These are phyloP conservation scores for Rhytidhysteron rufulum DNA, from an alignment of 2,329 filamentous ascomycete genomes.

Conservation along the genomic window DNA sequence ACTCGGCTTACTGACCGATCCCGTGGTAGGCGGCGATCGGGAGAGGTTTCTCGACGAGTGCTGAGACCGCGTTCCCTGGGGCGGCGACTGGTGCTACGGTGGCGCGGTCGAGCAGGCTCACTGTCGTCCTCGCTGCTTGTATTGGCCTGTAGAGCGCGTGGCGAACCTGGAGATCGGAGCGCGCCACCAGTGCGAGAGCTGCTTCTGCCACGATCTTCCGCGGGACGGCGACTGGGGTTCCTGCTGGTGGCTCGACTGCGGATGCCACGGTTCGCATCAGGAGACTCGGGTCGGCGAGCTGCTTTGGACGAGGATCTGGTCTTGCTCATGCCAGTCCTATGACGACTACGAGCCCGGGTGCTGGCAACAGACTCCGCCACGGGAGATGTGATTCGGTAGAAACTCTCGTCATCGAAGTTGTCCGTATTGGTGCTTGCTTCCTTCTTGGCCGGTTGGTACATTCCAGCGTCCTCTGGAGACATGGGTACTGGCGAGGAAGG, in stretches of 20 bases:
- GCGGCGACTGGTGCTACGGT: constrained; percentile 50
- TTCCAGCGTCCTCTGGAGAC: constrained; percentile 74
- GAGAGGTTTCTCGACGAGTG: constrained; percentile 43
- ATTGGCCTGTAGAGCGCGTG: constrained; percentile 66
- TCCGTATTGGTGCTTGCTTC: constrained; percentile 40
- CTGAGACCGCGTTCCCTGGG: constrained; percentile 43
- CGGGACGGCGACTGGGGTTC: constrained; percentile 31
- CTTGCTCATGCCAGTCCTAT: constrained; percentile 28
- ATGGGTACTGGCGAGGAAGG: constrained; percentile 91
- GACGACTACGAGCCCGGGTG: constrained; percentile 34
- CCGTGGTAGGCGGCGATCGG: constrained; percentile 37
- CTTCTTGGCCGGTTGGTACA: constrained; percentile 45
- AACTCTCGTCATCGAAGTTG: constrained; percentile 45
- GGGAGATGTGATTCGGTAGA: constrained; percentile 42
- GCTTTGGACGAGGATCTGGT: constrained; percentile 34
- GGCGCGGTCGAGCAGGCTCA: constrained; percentile 50
- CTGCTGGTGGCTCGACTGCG: constrained; percentile 30
- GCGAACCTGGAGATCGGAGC: constrained; percentile 72
- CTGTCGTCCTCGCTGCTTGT: constrained; percentile 61
- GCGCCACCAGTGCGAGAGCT: constrained; percentile 40
- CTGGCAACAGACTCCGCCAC: constrained; percentile 34
- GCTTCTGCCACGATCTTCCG: constrained; percentile 32
- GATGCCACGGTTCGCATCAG: constrained; percentile 22
- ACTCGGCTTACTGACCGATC: constrained; percentile 36
- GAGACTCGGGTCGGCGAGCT: constrained; percentile 31